Evolutionary conservation across 441 rosid genomes (phyloP).

Genomic region (Omphalea diandra): DNA sequence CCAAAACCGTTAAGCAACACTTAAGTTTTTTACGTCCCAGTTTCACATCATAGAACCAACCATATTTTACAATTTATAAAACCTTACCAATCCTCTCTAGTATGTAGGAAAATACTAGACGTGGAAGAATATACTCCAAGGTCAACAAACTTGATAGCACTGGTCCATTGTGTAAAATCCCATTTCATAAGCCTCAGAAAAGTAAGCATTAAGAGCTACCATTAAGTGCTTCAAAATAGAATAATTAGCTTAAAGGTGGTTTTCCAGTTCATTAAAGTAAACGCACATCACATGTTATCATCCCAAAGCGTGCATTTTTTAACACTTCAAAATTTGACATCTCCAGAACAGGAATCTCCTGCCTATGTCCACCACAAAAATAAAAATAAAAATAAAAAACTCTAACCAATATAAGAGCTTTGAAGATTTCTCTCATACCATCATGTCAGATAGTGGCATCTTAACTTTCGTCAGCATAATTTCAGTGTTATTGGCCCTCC

Average conservation of each 20-base stretch:
- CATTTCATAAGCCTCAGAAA: background rate
- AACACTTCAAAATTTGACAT: slow-evolving; percentile 5
- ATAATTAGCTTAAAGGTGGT: background rate
- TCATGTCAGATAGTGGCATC: slow-evolving; percentile 98
- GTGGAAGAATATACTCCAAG: background rate
- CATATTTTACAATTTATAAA: background rate
- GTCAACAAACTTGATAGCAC: slow-evolving; percentile 1
- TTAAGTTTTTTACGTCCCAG: background rate
- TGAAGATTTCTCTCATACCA: no score
- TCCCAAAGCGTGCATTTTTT: slow-evolving; percentile 1
- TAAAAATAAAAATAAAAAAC: background rate
- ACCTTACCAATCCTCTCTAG: background rate
- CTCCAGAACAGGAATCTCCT: slow-evolving; percentile 11
- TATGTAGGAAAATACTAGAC: background rate
- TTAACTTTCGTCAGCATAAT: slow-evolving; percentile 99
- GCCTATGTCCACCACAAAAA: slow-evolving; percentile 6
- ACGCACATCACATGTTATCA: slow-evolving; percentile 2
- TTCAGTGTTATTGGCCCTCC: slow-evolving; percentile 99
- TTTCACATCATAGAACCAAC: no score
- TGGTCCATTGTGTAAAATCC: slow-evolving; percentile 1
- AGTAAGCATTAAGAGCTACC: background rate
- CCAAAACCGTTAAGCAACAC: background rate
- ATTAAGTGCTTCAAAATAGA: background rate
- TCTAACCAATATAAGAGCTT: slow-evolving; percentile 6
- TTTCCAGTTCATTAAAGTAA: background rate